A percentile compares a stretch with the other conserved stretches of the same genome.
These are phyloP conservation scores for Trypanosoma conorhini DNA, from an alignment of 208 protist species.

Conservation along the genomic window DNA sequence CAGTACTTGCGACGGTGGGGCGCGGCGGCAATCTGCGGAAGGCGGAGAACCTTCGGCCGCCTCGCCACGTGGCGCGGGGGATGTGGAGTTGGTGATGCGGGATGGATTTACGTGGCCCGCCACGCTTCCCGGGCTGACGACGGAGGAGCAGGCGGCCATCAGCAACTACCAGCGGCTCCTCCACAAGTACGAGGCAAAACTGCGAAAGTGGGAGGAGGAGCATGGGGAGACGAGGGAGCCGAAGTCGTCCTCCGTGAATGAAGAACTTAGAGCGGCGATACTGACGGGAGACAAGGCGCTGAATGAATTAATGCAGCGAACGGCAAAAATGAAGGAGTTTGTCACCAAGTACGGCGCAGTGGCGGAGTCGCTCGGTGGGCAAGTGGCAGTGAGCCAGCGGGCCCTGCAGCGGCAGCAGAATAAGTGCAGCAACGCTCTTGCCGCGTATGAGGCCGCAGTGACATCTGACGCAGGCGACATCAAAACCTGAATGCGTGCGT, in stretches of 20 bases:
- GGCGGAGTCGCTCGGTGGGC: conserved; percentile 8
- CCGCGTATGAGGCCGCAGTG: conserved; percentile 1
- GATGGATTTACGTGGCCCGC: conserved; percentile 28
- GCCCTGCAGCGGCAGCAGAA: not conserved
- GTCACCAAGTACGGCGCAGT: conserved; percentile 12
- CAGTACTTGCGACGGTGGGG: not conserved
- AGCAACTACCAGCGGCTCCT: conserved; percentile 16
- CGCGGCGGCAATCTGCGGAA: not conserved
- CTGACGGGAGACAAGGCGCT: conserved; percentile 20
- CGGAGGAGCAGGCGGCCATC: conserved; percentile 15
- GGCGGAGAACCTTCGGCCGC: not conserved
- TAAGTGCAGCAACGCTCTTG: not conserved
- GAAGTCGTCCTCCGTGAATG: not conserved
- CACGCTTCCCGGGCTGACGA: conserved; percentile 17
- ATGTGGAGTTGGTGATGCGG: conserved; percentile 13
- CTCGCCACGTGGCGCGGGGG: not conserved
- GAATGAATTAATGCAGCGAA: conserved; percentile 5
- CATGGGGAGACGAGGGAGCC: not conserved
- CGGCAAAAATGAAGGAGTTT: conserved; percentile 16
- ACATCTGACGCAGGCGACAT: not conserved
- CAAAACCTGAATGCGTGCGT: not conserved
- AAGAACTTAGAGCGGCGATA: conserved; percentile 14
- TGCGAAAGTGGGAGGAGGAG: conserved; percentile 4
- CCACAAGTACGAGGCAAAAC: conserved; percentile 20
- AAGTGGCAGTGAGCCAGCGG: conserved; percentile 14